These are phyloP conservation scores for Pythium phragmitis DNA, from an alignment of 352 stramenopile species.

Conservation along the genomic window DNA sequence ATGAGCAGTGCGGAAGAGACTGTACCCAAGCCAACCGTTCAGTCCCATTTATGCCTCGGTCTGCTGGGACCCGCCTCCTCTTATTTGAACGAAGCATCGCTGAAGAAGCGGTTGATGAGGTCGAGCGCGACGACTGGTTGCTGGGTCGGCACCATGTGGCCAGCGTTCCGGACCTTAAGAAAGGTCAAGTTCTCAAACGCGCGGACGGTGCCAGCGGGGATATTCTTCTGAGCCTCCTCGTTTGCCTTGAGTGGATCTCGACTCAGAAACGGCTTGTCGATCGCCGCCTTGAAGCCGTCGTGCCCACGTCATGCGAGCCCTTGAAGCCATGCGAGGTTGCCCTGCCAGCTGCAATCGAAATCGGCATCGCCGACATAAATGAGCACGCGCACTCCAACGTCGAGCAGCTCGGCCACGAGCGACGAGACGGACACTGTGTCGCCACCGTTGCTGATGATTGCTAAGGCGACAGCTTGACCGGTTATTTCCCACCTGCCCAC, in stretches of 20 bases:
- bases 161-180: slow-evolving; percentile 79
- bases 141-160: slow-evolving; percentile 89
- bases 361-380: slow-evolving; percentile 73
- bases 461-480: no score
- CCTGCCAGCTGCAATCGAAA: slow-evolving; percentile 94
- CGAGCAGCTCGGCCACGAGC: slow-evolving; percentile 60
- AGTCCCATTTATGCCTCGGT: no score
- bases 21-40: no score
- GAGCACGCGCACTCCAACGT: slow-evolving; percentile 25
- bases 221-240: not conserved
- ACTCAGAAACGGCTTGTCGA: slow-evolving; percentile 20
- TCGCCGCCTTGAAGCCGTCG: slow-evolving; percentile 58
- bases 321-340: slow-evolving; percentile 89
- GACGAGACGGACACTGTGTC: slow-evolving; percentile 88
- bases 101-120: slow-evolving; percentile 62
- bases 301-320: slow-evolving; percentile 84
- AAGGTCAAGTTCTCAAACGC: slow-evolving; percentile 58
- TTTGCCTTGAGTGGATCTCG: not conserved
- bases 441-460: slow-evolving; percentile 65
- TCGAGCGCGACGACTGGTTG: slow-evolving; percentile 70
- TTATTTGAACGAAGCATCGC: slow-evolving; percentile 21
- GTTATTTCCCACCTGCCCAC: slow-evolving; percentile 28
- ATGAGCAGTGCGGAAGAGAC: no score
- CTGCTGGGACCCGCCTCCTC: no score
- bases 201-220: slow-evolving; percentile 22